Percentiles rank a stretch among this genome's conserved stretches.
Evolutionary conservation across 2,329 filamentous ascomycete species (phyloP).

Genomic region (Fusarium annulatum): DNA sequence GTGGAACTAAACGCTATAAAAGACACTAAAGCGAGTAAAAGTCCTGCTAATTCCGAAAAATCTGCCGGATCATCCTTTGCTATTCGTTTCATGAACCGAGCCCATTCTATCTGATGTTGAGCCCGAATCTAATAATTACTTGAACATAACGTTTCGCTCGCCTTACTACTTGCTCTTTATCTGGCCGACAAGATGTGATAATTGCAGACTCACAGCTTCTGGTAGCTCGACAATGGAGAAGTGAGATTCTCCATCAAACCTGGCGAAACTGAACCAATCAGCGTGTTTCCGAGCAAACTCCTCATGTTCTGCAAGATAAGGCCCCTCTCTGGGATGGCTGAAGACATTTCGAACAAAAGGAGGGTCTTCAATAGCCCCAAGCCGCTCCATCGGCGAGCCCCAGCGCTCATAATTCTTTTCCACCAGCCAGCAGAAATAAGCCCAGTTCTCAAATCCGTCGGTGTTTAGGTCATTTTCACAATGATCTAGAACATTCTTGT

Average conservation of each 20-base stretch:
- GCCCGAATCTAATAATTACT: neutral
- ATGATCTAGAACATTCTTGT: neutral
- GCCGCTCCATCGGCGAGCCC: neutral
- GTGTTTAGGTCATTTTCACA: neutral
- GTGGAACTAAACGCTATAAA: too few relatives aligned
- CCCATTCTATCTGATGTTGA: accelerated
- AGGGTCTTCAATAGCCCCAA: neutral
- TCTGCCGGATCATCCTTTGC: too few relatives aligned
- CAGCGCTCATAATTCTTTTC: neutral
- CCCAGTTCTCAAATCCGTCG: neutral
- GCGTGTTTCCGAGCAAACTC: neutral
- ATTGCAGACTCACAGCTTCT: neutral
- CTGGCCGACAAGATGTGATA: neutral
- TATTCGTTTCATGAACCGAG: too few relatives aligned
- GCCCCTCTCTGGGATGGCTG: neutral
- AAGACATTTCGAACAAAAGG: neutral
- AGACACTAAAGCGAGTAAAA: too few relatives aligned
- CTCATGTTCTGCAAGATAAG: neutral
- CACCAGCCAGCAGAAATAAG: neutral
- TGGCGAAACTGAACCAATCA: neutral
- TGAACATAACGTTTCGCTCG: accelerated
- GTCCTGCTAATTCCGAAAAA: too few relatives aligned
- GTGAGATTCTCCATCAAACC: neutral
- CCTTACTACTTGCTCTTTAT: neutral
- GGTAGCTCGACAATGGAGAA: neutral